Conservation (phyloP, 305 asterid genomes). For the Petunia hybrid region DNA sequence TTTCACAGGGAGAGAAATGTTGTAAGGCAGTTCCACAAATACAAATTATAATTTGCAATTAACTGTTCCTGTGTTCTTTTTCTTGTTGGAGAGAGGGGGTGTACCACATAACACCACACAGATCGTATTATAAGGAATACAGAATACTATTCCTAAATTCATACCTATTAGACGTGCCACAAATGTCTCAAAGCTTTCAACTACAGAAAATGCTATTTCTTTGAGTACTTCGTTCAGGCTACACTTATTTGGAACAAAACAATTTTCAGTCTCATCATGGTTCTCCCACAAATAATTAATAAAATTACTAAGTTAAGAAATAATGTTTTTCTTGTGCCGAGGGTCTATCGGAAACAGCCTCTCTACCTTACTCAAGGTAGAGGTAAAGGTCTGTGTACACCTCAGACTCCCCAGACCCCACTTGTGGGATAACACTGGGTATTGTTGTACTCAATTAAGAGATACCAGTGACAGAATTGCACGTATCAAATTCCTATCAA, state of each 20-base stretch:
- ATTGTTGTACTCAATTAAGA: background rate
- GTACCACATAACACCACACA: slow-evolving; percentile 21
- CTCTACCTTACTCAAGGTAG: no score
- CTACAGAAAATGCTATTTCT: slow-evolving; percentile 20
- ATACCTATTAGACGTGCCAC: slow-evolving; percentile 6
- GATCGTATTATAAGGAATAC: background rate
- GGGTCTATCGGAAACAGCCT: no score
- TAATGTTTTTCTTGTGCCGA: no score
- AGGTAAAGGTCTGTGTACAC: no score
- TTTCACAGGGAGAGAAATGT: background rate
- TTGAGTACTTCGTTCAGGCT: background rate
- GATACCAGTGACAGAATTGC: slow-evolving; percentile 18
- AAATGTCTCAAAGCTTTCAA: background rate
- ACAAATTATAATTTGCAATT: slow-evolving; percentile 8
- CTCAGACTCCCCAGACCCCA: no score
- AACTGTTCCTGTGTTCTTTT: slow-evolving; percentile 3
- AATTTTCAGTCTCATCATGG: slow-evolving; percentile 12
- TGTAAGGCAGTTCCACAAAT: background rate
- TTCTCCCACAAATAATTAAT: slow-evolving; percentile 13
- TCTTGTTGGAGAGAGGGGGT: background rate
- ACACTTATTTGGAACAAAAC: background rate
- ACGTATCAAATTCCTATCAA: slow-evolving; percentile 11
- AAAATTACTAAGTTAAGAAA: background rate
- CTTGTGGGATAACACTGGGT: no score
- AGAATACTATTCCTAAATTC: slow-evolving; percentile 8